Conservation (phyloP, 768 basidiomycete genomes). For the Strobilomyces dryophilus region DNA sequence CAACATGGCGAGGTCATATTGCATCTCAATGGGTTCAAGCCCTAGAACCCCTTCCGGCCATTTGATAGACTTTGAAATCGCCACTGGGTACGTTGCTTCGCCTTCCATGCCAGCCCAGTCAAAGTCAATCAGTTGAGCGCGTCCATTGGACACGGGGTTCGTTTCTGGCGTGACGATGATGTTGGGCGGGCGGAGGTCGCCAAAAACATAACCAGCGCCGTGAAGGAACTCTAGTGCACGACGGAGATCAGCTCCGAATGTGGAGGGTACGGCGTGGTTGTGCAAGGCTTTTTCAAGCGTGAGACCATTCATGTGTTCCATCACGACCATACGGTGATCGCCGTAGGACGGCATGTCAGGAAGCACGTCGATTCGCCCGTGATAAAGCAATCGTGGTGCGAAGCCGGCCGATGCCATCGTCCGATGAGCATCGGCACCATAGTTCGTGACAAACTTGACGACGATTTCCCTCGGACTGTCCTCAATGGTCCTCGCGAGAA, state of each 20-base stretch:
- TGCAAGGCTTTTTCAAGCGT: no score
- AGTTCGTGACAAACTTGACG: slow-evolving; percentile 37
- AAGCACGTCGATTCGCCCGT: slow-evolving; percentile 14
- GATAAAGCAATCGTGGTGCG: slow-evolving; percentile 33
- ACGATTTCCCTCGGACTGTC: slow-evolving; percentile 15
- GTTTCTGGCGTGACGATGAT: slow-evolving; percentile 25
- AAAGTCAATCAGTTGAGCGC: neutral
- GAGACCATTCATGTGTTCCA: slow-evolving; percentile 35
- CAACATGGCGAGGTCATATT: slow-evolving; percentile 20
- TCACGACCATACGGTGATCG: slow-evolving; percentile 34
- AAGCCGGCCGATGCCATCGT: slow-evolving; percentile 25
- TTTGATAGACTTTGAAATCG: neutral
- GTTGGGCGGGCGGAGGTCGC: slow-evolving; percentile 35
- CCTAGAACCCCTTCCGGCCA: slow-evolving; percentile 1
- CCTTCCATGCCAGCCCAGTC: neutral
- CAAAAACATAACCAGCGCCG: slow-evolving; percentile 36
- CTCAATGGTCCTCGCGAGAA: slow-evolving; percentile 14
- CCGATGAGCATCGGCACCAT: slow-evolving; percentile 30
- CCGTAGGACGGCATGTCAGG: slow-evolving; percentile 12
- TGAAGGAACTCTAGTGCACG: no score
- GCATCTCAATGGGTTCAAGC: neutral
- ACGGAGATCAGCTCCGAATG: slow-evolving; percentile 20
- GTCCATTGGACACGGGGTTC: no score
- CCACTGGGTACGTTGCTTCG: slow-evolving; percentile 1
- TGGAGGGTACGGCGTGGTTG: no score